phyloP scores from a whole-genome alignment of 2,329 filamentous ascomycete species.

The Cordyceps tenuipes region DNA sequence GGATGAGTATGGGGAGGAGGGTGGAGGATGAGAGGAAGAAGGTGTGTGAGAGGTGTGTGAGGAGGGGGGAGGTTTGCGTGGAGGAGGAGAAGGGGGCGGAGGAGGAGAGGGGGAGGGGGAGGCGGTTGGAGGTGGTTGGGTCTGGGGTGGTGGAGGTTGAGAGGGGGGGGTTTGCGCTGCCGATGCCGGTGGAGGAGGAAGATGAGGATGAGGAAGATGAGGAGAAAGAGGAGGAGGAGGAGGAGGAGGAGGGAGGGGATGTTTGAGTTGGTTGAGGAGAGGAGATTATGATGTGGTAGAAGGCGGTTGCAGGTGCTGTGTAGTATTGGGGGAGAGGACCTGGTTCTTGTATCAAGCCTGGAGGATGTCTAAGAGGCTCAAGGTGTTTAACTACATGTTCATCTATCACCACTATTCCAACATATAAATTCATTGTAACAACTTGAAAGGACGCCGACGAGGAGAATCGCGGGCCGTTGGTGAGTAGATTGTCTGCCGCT shows the following conservation, averaged over 20 bases:
- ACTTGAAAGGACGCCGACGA: not conserved
- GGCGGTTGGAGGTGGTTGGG: not conserved
- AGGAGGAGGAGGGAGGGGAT: no score
- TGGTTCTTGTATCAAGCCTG: no score
- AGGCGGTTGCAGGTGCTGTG: no score
- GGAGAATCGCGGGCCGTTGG: not conserved
- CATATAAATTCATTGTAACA: not conserved
- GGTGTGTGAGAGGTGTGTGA: not conserved
- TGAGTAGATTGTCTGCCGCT: no score
- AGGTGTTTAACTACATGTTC: no score
- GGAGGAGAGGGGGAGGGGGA: not conserved
- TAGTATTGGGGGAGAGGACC: no score
- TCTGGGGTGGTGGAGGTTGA: not conserved
- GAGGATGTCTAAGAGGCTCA: no score
- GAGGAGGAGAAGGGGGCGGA: not conserved
- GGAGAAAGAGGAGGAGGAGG: no score
- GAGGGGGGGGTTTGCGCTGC: not conserved
- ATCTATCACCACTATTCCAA: no score
- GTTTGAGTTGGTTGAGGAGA: no score
- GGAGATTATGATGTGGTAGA: no score
- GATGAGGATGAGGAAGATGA: slow-evolving; percentile 52
- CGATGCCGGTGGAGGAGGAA: not conserved
- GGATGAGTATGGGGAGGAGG: not conserved
- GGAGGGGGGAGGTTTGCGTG: not conserved
- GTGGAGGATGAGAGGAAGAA: not conserved